Base-by-base conservation (phyloP, 139 green algal genomes). In the Pseudopediastrum boryanum region DNA sequence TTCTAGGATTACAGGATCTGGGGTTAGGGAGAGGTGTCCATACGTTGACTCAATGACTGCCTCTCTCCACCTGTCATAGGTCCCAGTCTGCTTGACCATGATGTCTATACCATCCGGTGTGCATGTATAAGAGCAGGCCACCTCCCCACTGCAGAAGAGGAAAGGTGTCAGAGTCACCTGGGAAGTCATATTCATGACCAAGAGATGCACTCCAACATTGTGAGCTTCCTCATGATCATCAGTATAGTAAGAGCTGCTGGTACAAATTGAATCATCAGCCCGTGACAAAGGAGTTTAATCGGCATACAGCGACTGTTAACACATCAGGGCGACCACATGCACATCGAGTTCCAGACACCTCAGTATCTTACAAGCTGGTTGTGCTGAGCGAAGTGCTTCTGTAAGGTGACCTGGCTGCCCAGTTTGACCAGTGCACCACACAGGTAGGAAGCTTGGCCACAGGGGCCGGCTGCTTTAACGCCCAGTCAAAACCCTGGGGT, bases 61-160 rank as follows among this genome's bases (percentile, higher is more conserved):
- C 19, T 78, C 46, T 51, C 43, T 44, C 59, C 59, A 72, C 23
- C 61, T 27, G 33, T 73, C 73, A 29, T 50, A 73, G 5, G 71
- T 78, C 12, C 71, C 71, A 25, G 71, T 70, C 1, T 58, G 54
- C n/a, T 54, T 78, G 21, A 83, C 75, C 50, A 92, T 68, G 38
- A 58, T 31, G 27, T 62, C 43, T 0, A 81, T 84, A 4, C 77
- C 85, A 25, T 71, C 69, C 8, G 46, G 35, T 1, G 87, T 93
- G 84, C 89, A 94, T 16, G 71, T 78, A 31, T 71, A 82, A 39
- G 85, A 89, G 77, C 86, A 92, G 78, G 71, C 12, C 62, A 46
- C 21, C 73, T 81, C 65, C 2, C 44, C 0, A 58, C 4, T 1
- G n/a, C n/a, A n/a, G n/a, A n/a, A n/a, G n/a, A n/a, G n/a, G n/a